phyloP scores from a whole-genome alignment of 179 eudicot genomes.

The Beta corolliflora region DNA sequence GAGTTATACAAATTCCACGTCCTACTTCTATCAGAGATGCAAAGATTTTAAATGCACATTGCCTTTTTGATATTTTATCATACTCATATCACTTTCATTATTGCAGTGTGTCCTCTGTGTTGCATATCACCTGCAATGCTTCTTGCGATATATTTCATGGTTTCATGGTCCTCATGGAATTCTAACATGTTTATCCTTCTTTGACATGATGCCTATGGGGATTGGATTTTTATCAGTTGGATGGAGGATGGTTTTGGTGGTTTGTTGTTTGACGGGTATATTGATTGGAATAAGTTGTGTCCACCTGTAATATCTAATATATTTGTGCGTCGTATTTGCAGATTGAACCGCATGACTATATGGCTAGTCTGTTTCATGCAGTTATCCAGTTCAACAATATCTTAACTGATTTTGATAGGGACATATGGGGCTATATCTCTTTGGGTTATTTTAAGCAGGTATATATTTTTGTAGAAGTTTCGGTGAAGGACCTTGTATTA shows the following conservation, averaged over 20 bases:
- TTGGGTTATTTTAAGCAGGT: slow-evolving; percentile 96
- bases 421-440: slow-evolving; percentile 91
- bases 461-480: slow-evolving; percentile 10
- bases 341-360: slow-evolving; percentile 98
- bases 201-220: background rate
- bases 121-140: background rate
- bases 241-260: background rate
- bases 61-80: background rate
- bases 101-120: background rate
- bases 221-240: background rate
- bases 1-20: background rate
- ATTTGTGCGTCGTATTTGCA: slow-evolving; percentile 34
- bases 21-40: background rate
- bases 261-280: background rate
- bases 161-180: too few relatives aligned
- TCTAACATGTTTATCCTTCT: background rate
- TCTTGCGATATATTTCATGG: background rate
- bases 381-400: slow-evolving; percentile 77
- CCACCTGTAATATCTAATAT: background rate
- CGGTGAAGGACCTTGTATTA: background rate
- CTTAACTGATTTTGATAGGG: slow-evolving; percentile 81
- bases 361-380: slow-evolving; percentile 87
- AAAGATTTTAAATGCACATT: background rate
- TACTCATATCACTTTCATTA: too few relatives aligned
- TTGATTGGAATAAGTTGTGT: background rate